Evolutionary conservation across 176 grass and related monocot species (phyloP), one percentile per base, ranked within the genome.

Genomic region (Aegilops umbellulata): DNA sequence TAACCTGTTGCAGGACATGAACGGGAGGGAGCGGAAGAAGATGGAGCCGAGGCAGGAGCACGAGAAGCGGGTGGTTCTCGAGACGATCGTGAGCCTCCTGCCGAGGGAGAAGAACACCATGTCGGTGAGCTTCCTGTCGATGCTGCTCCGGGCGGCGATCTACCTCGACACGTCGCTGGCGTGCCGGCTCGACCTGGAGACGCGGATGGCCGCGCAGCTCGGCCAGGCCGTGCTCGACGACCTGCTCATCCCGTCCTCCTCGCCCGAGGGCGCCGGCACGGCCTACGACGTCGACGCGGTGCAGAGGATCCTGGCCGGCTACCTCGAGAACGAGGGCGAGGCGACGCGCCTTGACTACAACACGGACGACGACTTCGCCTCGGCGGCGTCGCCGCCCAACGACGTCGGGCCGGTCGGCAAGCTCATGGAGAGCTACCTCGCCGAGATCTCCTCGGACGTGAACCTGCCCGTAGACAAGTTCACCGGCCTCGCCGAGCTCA

Each of bases 341-440:
- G 88, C 68, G 22, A 41, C 42, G 16, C 84, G 80, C 65, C 79
- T 93, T 17, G 96, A 93, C 76, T 95, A 98, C 81, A 81, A 10
- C 42, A 95, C 91, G 1, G 96, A 98, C 38, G 93, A 98, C 51
- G 91, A 94, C 63, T 85, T 86, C 39, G 80, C 86, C 17, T 93
- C 93, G 10, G 76, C 85, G 20, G 86, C 91, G 19, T 92, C 84
- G 70, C 87, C 76, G 58, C 74, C 73, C 83, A 84, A 78, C 67
- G 78, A 88, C 69, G 82, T 86, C 70, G 78, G 53, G 10, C 70
- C 81, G 75, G 93, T 98, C 41, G 91, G 81, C 60, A 94, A 49
- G 91, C 91, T 98, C 32, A 88, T 98, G 96, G 96, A 98, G 79
- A 83, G 81, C 22, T 98, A 95, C 86, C 78, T 98, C 8, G 91